Evolutionary conservation across 345 rosid genomes (phyloP), one percentile per base, ranked within the genome.

Genomic region (Rhodamnia rubescens): DNA sequence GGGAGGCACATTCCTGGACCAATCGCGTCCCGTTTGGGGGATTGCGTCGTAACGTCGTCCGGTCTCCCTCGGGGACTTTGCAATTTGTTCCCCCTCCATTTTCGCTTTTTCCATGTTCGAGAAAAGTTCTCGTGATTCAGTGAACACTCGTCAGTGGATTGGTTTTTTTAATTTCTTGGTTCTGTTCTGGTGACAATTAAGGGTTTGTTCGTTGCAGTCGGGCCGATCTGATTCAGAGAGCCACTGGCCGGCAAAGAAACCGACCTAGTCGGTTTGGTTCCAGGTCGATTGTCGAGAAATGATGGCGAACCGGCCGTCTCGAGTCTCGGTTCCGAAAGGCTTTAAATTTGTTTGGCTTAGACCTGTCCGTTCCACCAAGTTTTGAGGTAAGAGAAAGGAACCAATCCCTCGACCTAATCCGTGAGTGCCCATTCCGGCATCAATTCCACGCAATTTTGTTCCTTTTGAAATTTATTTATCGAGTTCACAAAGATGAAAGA

Each of bases 341-440:
- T 69, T 36, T 26, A 69, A 32, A 36, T 69, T 32, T 36, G 22
- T 69, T 69, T 69, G 78, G 47, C 44, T 64, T 18, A 64, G 11
- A 69, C 24, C 13, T 36, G 2, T 69, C 24, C 20, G 1, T 15
- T 29, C 42, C 42, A 53, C 29, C 74, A 29, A 27, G 74, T 15
- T 0, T 1, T 29, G 74, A 29, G 74, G 20, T 3, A 36, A 61
- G 40, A 7, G 32, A 59, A 53, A 59, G 27, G 20, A 27, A 32
- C 74, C 20, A 0, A 59, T 27, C 40, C 40, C 40, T 14, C 5
- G 9, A 59, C 40, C 40, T 27, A 27, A 27, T 61, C 40, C 20
- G 0, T 0, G 22, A 0, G 42, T 32, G 11, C 42, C 36, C 5
- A 2, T 32, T 64, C 11, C 75, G 0, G 18, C 29, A 64, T 5